Evolutionary conservation across 2,329 filamentous ascomycete species (phyloP), one percentile per base, ranked within the genome.

Genomic region (Trichothecium sympodiale): DNA sequence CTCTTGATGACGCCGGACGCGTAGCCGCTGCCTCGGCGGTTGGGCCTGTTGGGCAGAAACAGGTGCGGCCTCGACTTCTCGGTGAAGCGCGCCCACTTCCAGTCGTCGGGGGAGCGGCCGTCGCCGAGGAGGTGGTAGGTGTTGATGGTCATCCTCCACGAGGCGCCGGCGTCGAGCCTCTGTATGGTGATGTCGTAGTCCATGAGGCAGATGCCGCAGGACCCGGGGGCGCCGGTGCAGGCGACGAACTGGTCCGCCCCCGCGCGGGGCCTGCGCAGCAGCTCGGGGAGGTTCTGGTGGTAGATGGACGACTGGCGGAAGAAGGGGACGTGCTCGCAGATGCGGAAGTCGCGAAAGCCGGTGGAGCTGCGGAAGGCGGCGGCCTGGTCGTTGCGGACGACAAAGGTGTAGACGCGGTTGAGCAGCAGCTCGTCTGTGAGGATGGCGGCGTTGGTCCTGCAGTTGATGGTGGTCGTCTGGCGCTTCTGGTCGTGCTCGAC

Each of bases 1-100:
- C 39, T 35, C 31, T 29, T 40, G 30, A 48, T 37, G n/a, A 33
- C 29, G 20, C 46, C 44, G 4, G 44, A 36, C 8, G 28, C 14
- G 37, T 44, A 40, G 5, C 27, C 9, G 14, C 43, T 46, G 28
- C 44, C 41, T 10, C 46, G 41, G 28, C 46, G 41, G 34, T 48
- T 48, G 8, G 46, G 46, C 13, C 44, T 38, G 31, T 44, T 44
- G 25, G 46, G 46, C 27, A 44, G 42, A 37, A 46, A 46, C 17
- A 46, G 40, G 16, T 46, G 43, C 8, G 42, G 40, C 7, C 43
- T 40, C 33, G 27, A 29, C 20, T 37, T 31, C 37, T 48, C 46
- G 26, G 44, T 43, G 40, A 48, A 48, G n/a, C 46, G 38, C n/a
- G 46, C 44, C 46, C 46, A 48, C 36, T 47, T 48, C 46, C 46